Evolutionary conservation across 2,329 filamentous ascomycete species (phyloP).

Genomic region (Apiospora aurea): DNA sequence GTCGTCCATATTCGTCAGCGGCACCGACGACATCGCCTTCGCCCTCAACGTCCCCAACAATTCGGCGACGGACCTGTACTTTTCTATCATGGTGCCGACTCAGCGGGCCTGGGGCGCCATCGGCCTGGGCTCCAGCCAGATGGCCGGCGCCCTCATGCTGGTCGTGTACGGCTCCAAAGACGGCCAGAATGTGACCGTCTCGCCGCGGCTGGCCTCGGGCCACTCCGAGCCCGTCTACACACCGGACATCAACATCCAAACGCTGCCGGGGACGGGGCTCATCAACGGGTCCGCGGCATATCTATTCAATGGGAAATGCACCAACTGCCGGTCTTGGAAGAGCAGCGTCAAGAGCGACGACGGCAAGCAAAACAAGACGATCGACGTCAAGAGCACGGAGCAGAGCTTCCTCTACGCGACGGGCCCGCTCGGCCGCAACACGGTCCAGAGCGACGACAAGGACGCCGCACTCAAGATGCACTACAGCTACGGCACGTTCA

Average conservation of each 20-base stretch:
- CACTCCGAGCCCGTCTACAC: constrained; percentile 60
- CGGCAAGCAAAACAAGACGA: constrained; percentile 32
- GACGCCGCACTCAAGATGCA: constrained; percentile 59
- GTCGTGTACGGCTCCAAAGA: constrained; percentile 59
- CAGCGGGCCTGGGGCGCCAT: constrained; percentile 60
- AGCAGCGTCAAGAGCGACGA: constrained; percentile 42
- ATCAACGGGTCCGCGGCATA: constrained; percentile 49
- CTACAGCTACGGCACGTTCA: constrained; percentile 60
- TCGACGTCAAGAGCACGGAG: constrained; percentile 57
- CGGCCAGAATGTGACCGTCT: constrained; percentile 61
- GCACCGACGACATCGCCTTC: constrained; percentile 54
- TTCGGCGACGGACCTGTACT: constrained; percentile 56
- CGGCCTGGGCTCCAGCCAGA: constrained; percentile 60
- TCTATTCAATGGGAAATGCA: constrained; percentile 60
- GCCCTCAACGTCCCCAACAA: constrained; percentile 80
- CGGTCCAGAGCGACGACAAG: constrained; percentile 50
- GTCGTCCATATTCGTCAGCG: constrained; percentile 39
- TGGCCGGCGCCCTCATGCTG: constrained; percentile 60
- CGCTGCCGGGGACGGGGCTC: constrained; percentile 57
- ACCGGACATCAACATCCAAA: constrained; percentile 50
- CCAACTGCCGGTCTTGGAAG: constrained; percentile 59
- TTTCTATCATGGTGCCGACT: constrained; percentile 58
- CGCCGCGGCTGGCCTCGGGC: constrained; percentile 57
- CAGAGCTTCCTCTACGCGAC: constrained; percentile 63
- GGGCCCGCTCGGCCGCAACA: constrained; percentile 52